Evolutionary conservation across 1,284 basidiomycete genomes (phyloP), one percentile per base, ranked within the genome.

Genomic region (Dichomitus squalens): DNA sequence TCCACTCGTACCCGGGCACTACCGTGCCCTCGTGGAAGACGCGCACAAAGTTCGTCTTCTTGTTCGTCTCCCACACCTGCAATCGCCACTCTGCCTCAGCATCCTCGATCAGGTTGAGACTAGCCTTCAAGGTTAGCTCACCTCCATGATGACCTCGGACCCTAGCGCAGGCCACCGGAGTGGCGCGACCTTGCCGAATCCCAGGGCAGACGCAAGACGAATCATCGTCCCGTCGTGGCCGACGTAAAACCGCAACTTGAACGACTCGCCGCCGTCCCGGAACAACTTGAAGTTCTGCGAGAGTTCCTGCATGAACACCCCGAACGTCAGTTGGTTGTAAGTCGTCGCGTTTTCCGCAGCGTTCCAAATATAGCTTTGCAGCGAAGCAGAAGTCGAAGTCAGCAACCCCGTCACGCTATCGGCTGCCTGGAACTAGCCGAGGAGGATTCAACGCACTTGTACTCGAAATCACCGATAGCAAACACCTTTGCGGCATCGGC

Each of bases 161-260:
- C 81, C 80, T 46, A 83, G 68, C 0, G 81, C 79, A 1, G 81
- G 81, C 80, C 80, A 83, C 27, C 79, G 73, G 51, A 82, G 63
- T 1, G 68, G 67, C 7, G 64, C 61, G 9, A 61, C 58, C 36
- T 66, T 69, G 14, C 78, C 79, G 16, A 82, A 65, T 6, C 80
- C 79, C 2, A 83, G 70, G 12, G 76, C 75, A 1, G 79, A 68
- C 7, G 79, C 78, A 5, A 83, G 76, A 29, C 80, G 74, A 51
- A 83, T 75, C 74, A 83, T 78, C 6, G 78, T 75, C 4, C 80
- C 79, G 57, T 83, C 81, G 55, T 83, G 81, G 4, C 79, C 81
- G 8, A 82, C 75, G 50, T 79, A 79, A 54, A 82, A 73, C 34
- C 70, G 70, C 29, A 79, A 52, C 55, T 76, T 79, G 66, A 74